Percentiles rank a stretch among this genome's conserved stretches.
phyloP scores from a whole-genome alignment of 2,329 filamentous ascomycete genomes.

The Tolypocladium paradoxum region DNA sequence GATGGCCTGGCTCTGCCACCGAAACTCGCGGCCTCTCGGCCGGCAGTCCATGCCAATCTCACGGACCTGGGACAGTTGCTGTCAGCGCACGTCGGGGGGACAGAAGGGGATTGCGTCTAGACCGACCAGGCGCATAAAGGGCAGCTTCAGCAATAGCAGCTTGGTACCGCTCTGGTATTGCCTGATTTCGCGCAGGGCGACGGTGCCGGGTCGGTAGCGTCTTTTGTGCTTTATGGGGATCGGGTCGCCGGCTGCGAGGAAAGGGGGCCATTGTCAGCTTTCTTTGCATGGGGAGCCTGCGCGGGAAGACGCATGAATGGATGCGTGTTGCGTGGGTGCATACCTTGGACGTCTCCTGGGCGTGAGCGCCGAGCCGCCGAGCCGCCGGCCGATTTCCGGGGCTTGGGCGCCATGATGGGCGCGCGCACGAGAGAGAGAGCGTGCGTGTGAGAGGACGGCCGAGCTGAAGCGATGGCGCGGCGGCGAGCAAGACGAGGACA shows the following conservation, averaged over 20 bases:
- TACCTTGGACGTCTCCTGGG: constrained; percentile 32
- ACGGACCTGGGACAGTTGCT: constrained; percentile 26
- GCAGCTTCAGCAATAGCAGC: constrained; percentile 69
- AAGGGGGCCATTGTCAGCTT: constrained; percentile 6
- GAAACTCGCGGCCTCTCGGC: constrained; percentile 56
- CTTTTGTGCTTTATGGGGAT: constrained; percentile 50
- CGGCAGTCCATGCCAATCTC: constrained; percentile 61
- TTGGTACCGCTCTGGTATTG: constrained; percentile 85
- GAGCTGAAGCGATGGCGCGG: not conserved
- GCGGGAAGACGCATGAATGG: not conserved
- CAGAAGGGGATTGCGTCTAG: not conserved
- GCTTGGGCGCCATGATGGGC: constrained; percentile 12
- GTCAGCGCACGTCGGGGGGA: constrained; percentile 5
- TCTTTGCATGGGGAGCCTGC: not conserved
- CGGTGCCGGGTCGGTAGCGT: constrained; percentile 68
- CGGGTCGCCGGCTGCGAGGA: constrained; percentile 56
- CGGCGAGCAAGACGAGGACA: too few relatives aligned
- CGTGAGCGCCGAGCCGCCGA: constrained; percentile 10
- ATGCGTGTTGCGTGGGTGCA: not conserved
- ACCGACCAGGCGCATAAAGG: constrained; percentile 64
- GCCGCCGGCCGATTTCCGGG: constrained; percentile 7
- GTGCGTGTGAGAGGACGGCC: not conserved
- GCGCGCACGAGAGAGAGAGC: not conserved
- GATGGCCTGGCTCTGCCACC: constrained; percentile 95
- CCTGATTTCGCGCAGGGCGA: constrained; percentile 84